Base-by-base conservation (phyloP, 805 yeast species). In the Ogataea pini region DNA sequence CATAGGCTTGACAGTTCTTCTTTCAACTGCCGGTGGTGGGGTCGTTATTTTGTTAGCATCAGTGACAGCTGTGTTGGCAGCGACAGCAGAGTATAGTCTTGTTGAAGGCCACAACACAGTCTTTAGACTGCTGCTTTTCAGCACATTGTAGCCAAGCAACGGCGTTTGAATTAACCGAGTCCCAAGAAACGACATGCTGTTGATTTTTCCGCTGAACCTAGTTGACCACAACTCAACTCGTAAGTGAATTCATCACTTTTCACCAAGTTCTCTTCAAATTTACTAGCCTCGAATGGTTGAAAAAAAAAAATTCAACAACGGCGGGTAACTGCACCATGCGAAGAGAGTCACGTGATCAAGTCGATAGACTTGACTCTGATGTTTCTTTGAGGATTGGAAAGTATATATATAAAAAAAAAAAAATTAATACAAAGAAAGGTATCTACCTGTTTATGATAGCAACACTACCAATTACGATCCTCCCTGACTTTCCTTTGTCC, bases 1-100 rank as follows among this genome's bases (percentile, higher is more conserved):
- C 38, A 73, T 60, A 14, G 81, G 81, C 65, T 91, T 91, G 47
- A 77, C 71, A 8, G 91, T 60, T 22, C 42, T 47, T 47, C 64
- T 58, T 4, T 7, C 44, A 16, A 20, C 33, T 3, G 12, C 20
- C 18, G 19, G 47, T 37, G 13, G 33, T 20, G 12, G 37, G 13
- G 17, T 12, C 16, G 37, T 8, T 34, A 18, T 34, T 13, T 34
- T 19, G 14, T 20, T 3, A 7, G 37, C 37, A n/a, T 14, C 24
- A 18, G 34, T n/a, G 24, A 14, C 32, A 36, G 41, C 20, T 25
- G 31, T 24, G 18, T 36, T 18, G 24, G 24, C 39, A 14, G 41
- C 41, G 17, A 28, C 42, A 28, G 33, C 42, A 28, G 42, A 39
- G 33, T 39, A 39, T 17, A 27, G 33, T 25, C 33, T 42, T 20